A percentile compares a stretch with the other conserved stretches of the same genome.
Conservation (phyloP, 164 flowering plant species). For the Cinnamomum chago region DNA sequence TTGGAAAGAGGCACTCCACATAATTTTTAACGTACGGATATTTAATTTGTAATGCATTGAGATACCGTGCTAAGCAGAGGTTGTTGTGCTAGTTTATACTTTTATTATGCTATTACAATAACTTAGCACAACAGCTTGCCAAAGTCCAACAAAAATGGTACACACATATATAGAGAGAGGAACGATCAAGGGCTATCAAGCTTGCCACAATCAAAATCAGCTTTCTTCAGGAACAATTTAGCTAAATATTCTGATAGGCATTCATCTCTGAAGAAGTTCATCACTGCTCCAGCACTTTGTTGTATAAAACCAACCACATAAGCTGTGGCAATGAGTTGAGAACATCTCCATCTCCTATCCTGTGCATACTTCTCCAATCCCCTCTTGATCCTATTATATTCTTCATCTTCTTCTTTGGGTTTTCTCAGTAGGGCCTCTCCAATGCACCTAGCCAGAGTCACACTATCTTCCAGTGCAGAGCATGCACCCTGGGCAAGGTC, state of each 20-base stretch:
- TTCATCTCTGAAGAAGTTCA: slow-evolving; percentile 17
- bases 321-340: slow-evolving; percentile 11
- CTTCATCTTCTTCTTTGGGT: slow-evolving; percentile 30
- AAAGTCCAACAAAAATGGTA: too few relatives aligned
- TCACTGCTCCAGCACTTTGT: slow-evolving; percentile 6
- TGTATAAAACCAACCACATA: slow-evolving; percentile 16
- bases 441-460: slow-evolving; percentile 16
- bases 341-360: slow-evolving; percentile 19
- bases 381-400: slow-evolving; percentile 22
- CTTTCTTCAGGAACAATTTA: slow-evolving; percentile 15
- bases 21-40: too few relatives aligned
- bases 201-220: slow-evolving; percentile 16
- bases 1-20: too few relatives aligned
- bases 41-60: too few relatives aligned
- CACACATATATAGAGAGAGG: too few relatives aligned
- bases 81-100: too few relatives aligned
- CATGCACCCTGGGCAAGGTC: slow-evolving; percentile 14
- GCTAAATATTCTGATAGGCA: slow-evolving; percentile 4
- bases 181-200: slow-evolving; percentile 1
- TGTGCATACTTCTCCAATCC: slow-evolving; percentile 11
- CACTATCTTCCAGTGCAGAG: slow-evolving; percentile 13
- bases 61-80: too few relatives aligned
- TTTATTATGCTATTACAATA: too few relatives aligned
- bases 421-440: slow-evolving; percentile 10
- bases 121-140: too few relatives aligned